Evolutionary conservation across 192 early-diverging fungal genomes (phyloP).

Genomic region (Rhizophagus prolifer): DNA sequence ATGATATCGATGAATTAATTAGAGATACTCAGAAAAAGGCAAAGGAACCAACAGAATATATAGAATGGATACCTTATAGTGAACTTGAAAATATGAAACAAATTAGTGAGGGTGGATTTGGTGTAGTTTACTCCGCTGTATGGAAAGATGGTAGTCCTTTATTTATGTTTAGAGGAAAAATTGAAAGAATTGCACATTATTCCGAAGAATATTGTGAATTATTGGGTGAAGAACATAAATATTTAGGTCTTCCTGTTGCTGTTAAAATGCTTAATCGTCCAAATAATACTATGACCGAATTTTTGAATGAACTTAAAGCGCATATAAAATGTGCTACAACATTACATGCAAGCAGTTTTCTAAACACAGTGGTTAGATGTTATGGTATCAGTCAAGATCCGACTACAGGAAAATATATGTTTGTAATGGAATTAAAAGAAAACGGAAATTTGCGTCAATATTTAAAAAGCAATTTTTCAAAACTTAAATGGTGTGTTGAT

Average conservation of each 20-base stretch:
- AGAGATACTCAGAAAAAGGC: not conserved
- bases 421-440: slow-evolving; percentile 36
- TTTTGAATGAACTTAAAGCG: not conserved
- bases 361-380: not conserved
- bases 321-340: not conserved
- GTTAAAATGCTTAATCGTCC: not conserved
- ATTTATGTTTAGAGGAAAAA: not conserved
- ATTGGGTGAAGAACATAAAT: too few species aligned
- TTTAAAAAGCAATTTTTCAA: slow-evolving; percentile 34
- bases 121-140: not conserved
- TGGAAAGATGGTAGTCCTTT: not conserved
- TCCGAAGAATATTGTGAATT: too few species aligned
- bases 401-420: slow-evolving; percentile 36
- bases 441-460: slow-evolving; percentile 38
- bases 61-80: slow-evolving; percentile 20
- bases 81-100: slow-evolving; percentile 6
- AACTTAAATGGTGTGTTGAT: slow-evolving; percentile 23
- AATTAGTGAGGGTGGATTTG: not conserved
- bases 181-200: too few species aligned
- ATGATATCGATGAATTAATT: too few species aligned
- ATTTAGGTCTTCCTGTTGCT: too few species aligned
- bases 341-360: not conserved
- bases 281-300: not conserved
- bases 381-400: slow-evolving; percentile 16
- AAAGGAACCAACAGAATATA: not conserved